Base-by-base conservation (phyloP, 495 filamentous ascomycete species). In the Xylaria castorea region DNA sequence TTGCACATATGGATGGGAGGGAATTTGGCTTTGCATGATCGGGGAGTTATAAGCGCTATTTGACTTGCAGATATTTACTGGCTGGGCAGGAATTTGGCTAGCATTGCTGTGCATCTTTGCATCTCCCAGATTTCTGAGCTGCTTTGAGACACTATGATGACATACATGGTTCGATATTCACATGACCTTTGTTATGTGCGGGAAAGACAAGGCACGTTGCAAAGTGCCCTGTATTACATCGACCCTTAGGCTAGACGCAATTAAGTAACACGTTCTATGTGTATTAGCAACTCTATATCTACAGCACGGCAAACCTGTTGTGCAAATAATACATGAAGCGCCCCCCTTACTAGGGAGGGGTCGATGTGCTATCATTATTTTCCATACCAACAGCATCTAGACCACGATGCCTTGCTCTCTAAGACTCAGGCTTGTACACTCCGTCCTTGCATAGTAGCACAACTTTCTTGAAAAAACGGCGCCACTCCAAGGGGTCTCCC, bases 401-500 rank as follows among this genome's bases (percentile, higher is more conserved):
- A 40, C 25, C 36, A 68, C 2, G 12, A 51, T 46, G 42, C 51
- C 70, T 51, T 53, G 71, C 75, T 69, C 32, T 75, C 80, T 83
- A 84, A 67, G 80, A 75, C 65, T 85, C 82, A 53, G 79, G 80
- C 64, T 80, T 80, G 73, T 81, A 88, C 53, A 98, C 88, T 6
- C 89, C 94, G 75, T 97, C 94, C 80, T 91, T 92, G 83, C 94
- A 96, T 38, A 95, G 83, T 70, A 95, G 84, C 22, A 91, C 92
- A 16, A 97, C 89, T 80, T 92, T 93, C 83, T 98, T 99, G 86
- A 99, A 99, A 79, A 99, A 95, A 64, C 96, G 87, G 69, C 96
- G 87, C 96, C 96, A 99, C 86, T 98, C 96, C 40, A 99, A 81
- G 14, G 97, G 97, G 85, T 99, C 96, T 16, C 97, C 96, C 83